Percentiles rank a stretch among this genome's conserved stretches.
Evolutionary conservation across 2,329 filamentous ascomycete species (phyloP).

Genomic region (Gliomastix tumulicola): DNA sequence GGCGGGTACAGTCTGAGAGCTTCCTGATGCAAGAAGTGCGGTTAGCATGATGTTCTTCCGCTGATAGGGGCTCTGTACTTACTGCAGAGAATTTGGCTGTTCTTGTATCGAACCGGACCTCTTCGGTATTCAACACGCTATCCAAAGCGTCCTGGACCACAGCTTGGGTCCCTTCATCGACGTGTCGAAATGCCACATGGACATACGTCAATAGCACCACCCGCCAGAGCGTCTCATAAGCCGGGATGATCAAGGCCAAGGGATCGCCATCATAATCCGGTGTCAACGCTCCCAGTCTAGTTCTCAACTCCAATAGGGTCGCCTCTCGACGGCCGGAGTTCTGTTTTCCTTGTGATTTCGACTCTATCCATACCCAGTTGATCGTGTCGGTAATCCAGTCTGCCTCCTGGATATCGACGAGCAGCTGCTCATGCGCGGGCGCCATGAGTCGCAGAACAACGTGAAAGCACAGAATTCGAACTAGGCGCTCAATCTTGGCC

Average conservation of each 20-base stretch:
- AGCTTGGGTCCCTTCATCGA: neutral
- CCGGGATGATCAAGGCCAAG: neutral
- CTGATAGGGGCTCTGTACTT: neutral
- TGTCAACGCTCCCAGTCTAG: neutral
- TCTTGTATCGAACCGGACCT: neutral
- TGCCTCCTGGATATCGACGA: neutral
- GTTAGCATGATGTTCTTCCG: neutral
- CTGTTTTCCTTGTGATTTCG: neutral
- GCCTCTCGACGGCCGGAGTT: neutral
- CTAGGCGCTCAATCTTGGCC: neutral
- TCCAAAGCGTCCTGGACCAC: neutral
- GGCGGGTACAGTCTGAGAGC: conserved; percentile 1
- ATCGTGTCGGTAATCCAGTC: neutral
- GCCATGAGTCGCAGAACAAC: neutral
- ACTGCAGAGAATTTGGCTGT: neutral
- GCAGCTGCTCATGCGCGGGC: neutral
- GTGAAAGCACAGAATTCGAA: neutral
- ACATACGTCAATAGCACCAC: neutral
- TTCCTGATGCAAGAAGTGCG: neutral
- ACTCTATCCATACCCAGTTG: neutral
- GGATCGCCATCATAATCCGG: neutral
- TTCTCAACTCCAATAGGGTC: no score
- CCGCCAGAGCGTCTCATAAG: conserved; percentile 1
- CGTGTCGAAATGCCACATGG: neutral
- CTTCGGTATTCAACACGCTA: neutral